phyloP scores from a whole-genome alignment of 202 grass and related monocot species.

The Alloteropsis angusta region DNA sequence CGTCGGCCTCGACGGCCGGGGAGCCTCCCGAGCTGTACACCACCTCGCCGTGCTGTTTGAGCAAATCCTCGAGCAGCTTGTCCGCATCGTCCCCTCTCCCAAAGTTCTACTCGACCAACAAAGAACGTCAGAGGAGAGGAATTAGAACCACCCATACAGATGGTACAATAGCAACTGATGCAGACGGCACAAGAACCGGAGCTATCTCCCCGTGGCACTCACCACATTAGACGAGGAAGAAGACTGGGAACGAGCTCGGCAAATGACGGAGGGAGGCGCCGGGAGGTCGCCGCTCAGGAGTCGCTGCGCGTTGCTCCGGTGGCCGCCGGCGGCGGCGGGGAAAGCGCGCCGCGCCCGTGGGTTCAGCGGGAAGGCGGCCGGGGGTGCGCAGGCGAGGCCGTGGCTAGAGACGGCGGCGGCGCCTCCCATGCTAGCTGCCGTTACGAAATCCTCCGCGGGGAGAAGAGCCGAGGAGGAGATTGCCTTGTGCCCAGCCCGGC shows the following conservation, averaged over 20 bases:
- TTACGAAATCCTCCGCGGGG: not conserved
- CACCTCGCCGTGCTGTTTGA: conserved; percentile 82
- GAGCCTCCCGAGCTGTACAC: conserved; percentile 54
- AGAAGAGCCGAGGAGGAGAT: not conserved
- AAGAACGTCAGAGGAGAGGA: not conserved
- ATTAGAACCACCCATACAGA: not conserved
- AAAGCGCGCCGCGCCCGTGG: not conserved
- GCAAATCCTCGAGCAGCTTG: conserved; percentile 84
- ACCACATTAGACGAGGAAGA: conserved; percentile 46
- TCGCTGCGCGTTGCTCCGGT: not conserved
- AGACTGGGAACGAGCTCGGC: conserved; percentile 33
- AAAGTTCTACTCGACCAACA: conserved; percentile 33
- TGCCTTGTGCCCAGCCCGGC: not conserved
- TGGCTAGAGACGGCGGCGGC: conserved; percentile 22
- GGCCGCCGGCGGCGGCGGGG: not conserved
- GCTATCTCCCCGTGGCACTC: not conserved
- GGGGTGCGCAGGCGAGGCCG: conserved; percentile 22
- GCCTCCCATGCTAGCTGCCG: conserved; percentile 25
- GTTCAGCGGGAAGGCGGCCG: not conserved
- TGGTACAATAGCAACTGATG: not conserved
- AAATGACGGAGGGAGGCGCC: not conserved
- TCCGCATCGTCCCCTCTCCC: conserved; percentile 46
- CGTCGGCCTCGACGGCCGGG: conserved; percentile 42
- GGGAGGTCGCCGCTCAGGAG: conserved; percentile 24
- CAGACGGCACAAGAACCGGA: not conserved